Percentiles rank a stretch among this genome's conserved stretches.
These are phyloP conservation scores for Lichtheimia corymbifera DNA, from an alignment of 371 early-diverging fungal species.

Conservation along the genomic window DNA sequence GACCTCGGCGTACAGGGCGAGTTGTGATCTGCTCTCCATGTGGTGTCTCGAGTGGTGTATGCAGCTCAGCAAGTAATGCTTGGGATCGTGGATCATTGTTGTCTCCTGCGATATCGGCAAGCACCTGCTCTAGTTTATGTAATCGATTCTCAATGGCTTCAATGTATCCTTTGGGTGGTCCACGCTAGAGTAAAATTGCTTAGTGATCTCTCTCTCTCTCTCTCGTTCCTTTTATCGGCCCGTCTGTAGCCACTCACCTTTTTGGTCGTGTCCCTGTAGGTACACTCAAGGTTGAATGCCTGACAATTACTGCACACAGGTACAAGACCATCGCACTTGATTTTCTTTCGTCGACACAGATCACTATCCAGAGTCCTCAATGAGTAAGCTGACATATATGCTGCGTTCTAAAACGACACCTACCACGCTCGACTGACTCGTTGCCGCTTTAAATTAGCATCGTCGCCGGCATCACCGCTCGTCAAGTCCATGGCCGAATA, in stretches of 20 bases:
- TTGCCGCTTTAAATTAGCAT: constrained; percentile 31
- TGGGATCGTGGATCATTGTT: constrained; percentile 56
- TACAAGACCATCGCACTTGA: constrained; percentile 63
- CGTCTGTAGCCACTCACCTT: constrained; percentile 26
- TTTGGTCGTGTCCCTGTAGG: constrained; percentile 48
- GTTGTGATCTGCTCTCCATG: constrained; percentile 47
- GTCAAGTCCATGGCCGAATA: too few species aligned
- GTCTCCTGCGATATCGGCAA: constrained; percentile 52
- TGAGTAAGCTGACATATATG: background rate
- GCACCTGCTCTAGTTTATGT: constrained; percentile 59
- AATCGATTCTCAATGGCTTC: constrained; percentile 72
- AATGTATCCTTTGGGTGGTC: constrained; percentile 75
- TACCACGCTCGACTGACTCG: constrained; percentile 57
- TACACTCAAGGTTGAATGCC: constrained; percentile 38
- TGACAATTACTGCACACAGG: constrained; percentile 58
- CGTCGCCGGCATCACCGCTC: constrained; percentile 14
- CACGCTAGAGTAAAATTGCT: too few species aligned
- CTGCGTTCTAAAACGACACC: constrained; percentile 1
- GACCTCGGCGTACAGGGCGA: constrained; percentile 37
- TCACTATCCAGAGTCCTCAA: constrained; percentile 34
- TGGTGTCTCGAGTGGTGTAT: constrained; percentile 50
- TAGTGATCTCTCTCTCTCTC: too few species aligned
- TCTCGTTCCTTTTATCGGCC: constrained; percentile 8
- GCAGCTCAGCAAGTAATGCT: constrained; percentile 57
- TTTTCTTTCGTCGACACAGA: constrained; percentile 63